Conservation (phyloP, 306 rosid genomes). For the Lagenaria siceraria region DNA sequence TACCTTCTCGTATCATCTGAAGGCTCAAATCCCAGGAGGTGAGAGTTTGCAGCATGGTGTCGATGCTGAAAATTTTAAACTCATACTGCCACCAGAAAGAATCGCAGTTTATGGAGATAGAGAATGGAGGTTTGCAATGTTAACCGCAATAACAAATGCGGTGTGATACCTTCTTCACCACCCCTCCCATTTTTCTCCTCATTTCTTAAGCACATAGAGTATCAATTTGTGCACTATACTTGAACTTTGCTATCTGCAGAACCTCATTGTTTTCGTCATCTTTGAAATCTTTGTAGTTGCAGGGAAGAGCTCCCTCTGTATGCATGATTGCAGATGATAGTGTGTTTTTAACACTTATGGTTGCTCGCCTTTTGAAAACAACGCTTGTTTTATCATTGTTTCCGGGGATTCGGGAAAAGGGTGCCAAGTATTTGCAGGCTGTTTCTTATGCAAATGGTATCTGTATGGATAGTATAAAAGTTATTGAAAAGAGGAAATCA, state of each 20-base stretch:
- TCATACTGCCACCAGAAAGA: slow-evolving; percentile 65
- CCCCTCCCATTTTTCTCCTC: background rate
- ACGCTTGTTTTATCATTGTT: slow-evolving; percentile 46
- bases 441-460: slow-evolving; percentile 49
- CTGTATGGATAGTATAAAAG: slow-evolving; percentile 44
- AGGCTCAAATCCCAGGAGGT: slow-evolving; percentile 19
- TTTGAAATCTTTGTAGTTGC: slow-evolving; percentile 31
- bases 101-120: slow-evolving; percentile 62
- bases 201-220: background rate
- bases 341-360: slow-evolving; percentile 53
- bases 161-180: slow-evolving; percentile 19
- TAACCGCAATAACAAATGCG: slow-evolving; percentile 31
- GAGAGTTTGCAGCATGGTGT: slow-evolving; percentile 25
- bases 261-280: background rate
- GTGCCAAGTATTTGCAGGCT: slow-evolving; percentile 54
- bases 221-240: background rate
- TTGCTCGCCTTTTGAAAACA: slow-evolving; percentile 41
- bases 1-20: slow-evolving; percentile 47
- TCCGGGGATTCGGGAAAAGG: slow-evolving; percentile 60
- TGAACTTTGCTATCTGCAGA: background rate
- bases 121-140: slow-evolving; percentile 62
- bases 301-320: slow-evolving; percentile 42
- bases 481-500: slow-evolving; percentile 40
- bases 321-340: slow-evolving; percentile 84
- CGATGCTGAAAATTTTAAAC: slow-evolving; percentile 31